Evolutionary conservation across 1,284 basidiomycete species (phyloP), one percentile per base, ranked within the genome.

Genomic region (Melampsora larici-populina): DNA sequence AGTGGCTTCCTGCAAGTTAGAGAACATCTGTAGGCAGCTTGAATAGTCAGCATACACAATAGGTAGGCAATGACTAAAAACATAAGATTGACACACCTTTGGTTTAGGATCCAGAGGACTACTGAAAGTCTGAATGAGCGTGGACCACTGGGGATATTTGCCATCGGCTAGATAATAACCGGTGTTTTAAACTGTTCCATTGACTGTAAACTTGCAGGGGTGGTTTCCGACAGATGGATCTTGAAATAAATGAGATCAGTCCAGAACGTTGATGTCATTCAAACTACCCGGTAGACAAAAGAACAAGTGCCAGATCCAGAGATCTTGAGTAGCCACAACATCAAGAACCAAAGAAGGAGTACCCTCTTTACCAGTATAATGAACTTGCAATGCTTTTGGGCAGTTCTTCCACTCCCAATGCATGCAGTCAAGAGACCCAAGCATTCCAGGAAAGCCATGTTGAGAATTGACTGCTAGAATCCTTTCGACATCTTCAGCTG

Each of bases 401-500:
- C 51, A 72, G 29, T 72, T n/a, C n/a, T n/a, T n/a, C n/a, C n/a
- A n/a, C n/a, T n/a, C n/a, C n/a, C n/a, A n/a, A n/a, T n/a, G n/a
- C 70, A 63, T 72, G 70, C 55, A 72, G 46, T 72, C 55, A 36
- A 72, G 70, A 11, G 29, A 62, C 55, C 71, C 63, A 21, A 49
- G 26, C 26, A 36, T 48, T 18, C 71, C 71, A 31, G 71, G 71
- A 66, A 74, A 65, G 9, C 60, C 71, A 26, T 21, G 36, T 15
- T n/a, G 31, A 21, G 33, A 31, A 65, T 74, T 65, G 51, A 65
- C 36, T 17, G 18, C 62, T 2, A 74, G 24, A 36, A 74, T 74
- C 36, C 13, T 31, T 36, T 31, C 29, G 1, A 74, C 46, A 29
- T 74, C 46, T 5, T 64, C 63, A 48, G 62, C 3, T 1, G 18